A percentile compares a stretch with the other conserved stretches of the same genome.
Conservation (phyloP, 306 rosid genomes). For the Pyrus betulifolia region DNA sequence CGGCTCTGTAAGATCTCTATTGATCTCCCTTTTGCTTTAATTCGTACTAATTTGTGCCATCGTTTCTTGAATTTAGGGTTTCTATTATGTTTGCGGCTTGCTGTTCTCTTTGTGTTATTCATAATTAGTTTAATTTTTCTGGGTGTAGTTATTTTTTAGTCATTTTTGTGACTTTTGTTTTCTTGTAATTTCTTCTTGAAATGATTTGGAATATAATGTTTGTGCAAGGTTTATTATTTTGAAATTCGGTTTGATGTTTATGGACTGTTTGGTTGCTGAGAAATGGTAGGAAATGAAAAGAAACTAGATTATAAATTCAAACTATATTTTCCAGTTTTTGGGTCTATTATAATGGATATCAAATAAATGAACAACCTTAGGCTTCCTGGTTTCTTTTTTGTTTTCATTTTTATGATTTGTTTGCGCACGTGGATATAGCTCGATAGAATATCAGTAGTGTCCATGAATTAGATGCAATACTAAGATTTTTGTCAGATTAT, state of each 20-base stretch:
- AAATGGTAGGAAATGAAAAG: background rate
- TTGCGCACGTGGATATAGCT: background rate
- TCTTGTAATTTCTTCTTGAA: background rate
- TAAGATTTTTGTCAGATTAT: background rate
- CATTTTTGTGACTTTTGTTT: background rate
- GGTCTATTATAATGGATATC: background rate
- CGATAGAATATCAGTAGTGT: background rate
- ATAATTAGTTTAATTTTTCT: background rate
- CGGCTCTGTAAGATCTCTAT: slow-evolving; percentile 40
- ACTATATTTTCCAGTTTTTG: background rate
- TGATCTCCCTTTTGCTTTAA: slow-evolving; percentile 15
- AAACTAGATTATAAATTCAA: background rate
- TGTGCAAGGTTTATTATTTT: background rate
- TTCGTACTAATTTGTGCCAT: background rate
- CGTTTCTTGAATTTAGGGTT: background rate
- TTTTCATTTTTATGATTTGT: background rate
- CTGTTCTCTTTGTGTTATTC: background rate
- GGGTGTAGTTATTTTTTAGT: background rate
- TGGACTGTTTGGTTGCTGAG: background rate
- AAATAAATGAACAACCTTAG: background rate
- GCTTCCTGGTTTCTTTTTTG: background rate
- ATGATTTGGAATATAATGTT: background rate
- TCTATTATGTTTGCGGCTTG: background rate
- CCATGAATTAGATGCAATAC: background rate
- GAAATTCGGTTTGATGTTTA: background rate